Conservation (phyloP, 768 basidiomycete species). For the Suillus hirtellus region DNA sequence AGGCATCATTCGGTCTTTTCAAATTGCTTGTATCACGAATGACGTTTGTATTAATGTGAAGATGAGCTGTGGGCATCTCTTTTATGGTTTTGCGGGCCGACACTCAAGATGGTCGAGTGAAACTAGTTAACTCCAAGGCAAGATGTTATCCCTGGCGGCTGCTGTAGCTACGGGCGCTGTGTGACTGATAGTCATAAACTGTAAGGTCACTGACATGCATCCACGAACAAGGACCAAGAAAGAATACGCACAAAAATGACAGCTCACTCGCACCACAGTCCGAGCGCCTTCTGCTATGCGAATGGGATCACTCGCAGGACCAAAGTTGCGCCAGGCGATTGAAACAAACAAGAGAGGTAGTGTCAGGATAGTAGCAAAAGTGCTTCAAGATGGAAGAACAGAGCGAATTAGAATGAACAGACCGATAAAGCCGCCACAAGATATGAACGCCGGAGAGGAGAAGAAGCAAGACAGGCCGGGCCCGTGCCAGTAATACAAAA, state of each 20-base stretch:
- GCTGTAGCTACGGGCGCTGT: background rate
- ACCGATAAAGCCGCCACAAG: slow-evolving; percentile 6
- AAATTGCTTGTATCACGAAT: slow-evolving; percentile 34
- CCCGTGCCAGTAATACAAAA: slow-evolving; percentile 10
- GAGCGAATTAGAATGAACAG: slow-evolving; percentile 9
- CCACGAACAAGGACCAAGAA: background rate
- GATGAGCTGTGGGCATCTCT: slow-evolving; percentile 45
- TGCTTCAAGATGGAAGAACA: background rate
- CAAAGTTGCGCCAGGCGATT: background rate
- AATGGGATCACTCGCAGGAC: background rate
- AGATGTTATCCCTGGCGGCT: background rate
- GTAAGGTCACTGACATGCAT: slow-evolving; percentile 2
- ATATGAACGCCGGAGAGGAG: slow-evolving; percentile 7
- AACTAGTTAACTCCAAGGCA: background rate
- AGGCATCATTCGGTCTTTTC: slow-evolving; percentile 31
- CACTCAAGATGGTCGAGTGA: background rate
- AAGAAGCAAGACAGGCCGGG: background rate
- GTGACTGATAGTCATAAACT: slow-evolving; percentile 1
- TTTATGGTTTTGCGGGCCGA: background rate
- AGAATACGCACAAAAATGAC: background rate
- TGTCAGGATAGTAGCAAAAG: slow-evolving; percentile 14
- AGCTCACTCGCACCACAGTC: background rate
- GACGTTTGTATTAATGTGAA: slow-evolving; percentile 51
- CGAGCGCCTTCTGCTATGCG: background rate
- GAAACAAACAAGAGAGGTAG: slow-evolving; percentile 6